Evolutionary conservation across 306 rosid genomes (phyloP), one percentile per base, ranked within the genome.

Genomic region (Gleditsia sinensis): DNA sequence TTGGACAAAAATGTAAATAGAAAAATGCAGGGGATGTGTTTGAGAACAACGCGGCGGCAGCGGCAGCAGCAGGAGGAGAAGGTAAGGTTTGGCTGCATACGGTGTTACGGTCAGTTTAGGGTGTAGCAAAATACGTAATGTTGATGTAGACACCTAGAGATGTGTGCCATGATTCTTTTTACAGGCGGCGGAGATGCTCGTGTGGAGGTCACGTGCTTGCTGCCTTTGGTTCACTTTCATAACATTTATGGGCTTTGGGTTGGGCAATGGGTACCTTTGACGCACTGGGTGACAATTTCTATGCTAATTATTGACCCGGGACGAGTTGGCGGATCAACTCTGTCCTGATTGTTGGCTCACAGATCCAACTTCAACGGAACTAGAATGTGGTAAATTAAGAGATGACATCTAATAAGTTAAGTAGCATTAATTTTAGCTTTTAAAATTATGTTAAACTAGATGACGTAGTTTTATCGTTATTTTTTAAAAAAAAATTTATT

Each of bases 41-140:
- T 83, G 83, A 77, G 73, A 79, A 45, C 24, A 30, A 58, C 82
- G 75, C 85, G 82, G n/a, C n/a, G n/a, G n/a, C n/a, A n/a, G n/a
- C n/a, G n/a, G n/a, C n/a, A n/a, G n/a, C n/a, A n/a, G 67, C 67
- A 16, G 9, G 7, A 42, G 21, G 1, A 14, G 49, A 16, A 59
- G 43, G 9, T 9, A 4, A 19, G 10, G 67, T 34, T 36, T 34
- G 67, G 67, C 67, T 12, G 48, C 67, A 36, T 61, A 4, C 30
- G 67, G 67, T 19, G 67, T 85, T 37, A 34, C 28, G 67, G 67
- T 33, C 2, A 28, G 43, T 61, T 17, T 6, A 13, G 27, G 46
- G 17, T 19, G 67, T 7, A 17, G 48, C 17, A 24, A 19, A 36
- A 34, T 17, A 48, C 48, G 7, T 61, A 20, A 1, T 30, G 48